Conservation (phyloP, 306 rosid genomes). For the Trifolium repens region DNA sequence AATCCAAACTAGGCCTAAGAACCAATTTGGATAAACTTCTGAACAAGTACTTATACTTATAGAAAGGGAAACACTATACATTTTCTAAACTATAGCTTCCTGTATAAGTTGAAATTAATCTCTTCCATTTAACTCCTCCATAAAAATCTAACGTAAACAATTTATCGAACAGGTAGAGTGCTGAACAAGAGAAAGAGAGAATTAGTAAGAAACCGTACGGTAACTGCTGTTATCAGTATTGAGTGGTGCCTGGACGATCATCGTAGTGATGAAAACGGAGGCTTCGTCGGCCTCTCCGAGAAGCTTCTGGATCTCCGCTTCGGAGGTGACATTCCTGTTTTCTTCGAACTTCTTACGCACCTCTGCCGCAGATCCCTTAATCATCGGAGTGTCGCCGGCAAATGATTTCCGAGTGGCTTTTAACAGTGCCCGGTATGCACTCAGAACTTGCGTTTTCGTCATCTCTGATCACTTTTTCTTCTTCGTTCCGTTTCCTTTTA, state of each 20-base stretch:
- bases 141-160: background rate
- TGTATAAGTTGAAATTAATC: background rate
- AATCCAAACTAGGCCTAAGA: background rate
- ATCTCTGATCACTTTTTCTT: conserved; percentile 35
- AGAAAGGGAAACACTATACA: background rate
- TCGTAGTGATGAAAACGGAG: conserved; percentile 73
- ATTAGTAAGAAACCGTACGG: conserved; percentile 53
- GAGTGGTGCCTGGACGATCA: conserved; percentile 89
- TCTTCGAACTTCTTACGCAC: conserved; percentile 82
- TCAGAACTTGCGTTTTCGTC: conserved; percentile 68
- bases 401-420: conserved; percentile 82
- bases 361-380: conserved; percentile 69
- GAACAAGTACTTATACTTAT: background rate
- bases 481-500: background rate
- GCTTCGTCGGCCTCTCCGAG: conserved; percentile 84
- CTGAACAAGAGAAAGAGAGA: conserved; percentile 2
- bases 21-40: background rate
- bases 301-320: conserved; percentile 71
- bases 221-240: conserved; percentile 65
- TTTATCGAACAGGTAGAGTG: conserved; percentile 48
- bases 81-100: background rate
- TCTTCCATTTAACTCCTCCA: background rate
- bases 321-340: conserved; percentile 61
- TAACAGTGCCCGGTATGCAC: conserved; percentile 75
- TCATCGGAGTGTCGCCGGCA: conserved; percentile 73